A percentile compares a stretch with the other conserved stretches of the same genome.
Evolutionary conservation across 1,284 basidiomycete genomes (phyloP).

Genomic region (Wallemia mellicola): DNA sequence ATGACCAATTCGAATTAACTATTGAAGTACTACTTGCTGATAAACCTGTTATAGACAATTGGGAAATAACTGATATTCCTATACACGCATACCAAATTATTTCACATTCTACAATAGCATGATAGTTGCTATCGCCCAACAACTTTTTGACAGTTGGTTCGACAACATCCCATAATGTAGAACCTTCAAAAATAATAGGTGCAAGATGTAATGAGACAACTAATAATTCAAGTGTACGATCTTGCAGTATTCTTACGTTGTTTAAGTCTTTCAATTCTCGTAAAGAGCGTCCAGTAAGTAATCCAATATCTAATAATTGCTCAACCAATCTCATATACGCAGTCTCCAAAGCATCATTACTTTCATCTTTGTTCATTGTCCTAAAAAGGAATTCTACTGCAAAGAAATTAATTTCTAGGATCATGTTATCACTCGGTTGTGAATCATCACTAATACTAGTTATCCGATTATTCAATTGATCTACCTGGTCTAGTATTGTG

Average conservation of each 20-base stretch:
- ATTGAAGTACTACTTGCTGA: slow-evolving; percentile 4
- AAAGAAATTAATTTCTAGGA: slow-evolving; percentile 28
- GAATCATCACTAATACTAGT: not conserved
- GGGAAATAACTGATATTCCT: slow-evolving; percentile 39
- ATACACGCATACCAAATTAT: slow-evolving; percentile 40
- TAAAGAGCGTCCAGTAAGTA: slow-evolving; percentile 20
- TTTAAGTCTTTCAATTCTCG: slow-evolving; percentile 15
- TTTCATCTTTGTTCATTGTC: not conserved
- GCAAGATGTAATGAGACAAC: slow-evolving; percentile 30
- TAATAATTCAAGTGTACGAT: slow-evolving; percentile 38
- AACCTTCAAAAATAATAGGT: slow-evolving; percentile 7
- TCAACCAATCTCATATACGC: slow-evolving; percentile 19
- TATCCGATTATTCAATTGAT: not conserved
- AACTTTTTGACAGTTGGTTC: slow-evolving; percentile 6
- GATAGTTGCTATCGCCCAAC: slow-evolving; percentile 2
- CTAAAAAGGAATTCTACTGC: slow-evolving; percentile 27
- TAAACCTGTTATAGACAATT: slow-evolving; percentile 37
- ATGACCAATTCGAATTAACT: slow-evolving; percentile 8
- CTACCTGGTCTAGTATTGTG: not conserved
- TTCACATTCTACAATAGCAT: slow-evolving; percentile 29
- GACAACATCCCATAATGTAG: slow-evolving; percentile 9
- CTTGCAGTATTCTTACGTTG: slow-evolving; percentile 16
- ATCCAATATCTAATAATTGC: slow-evolving; percentile 25
- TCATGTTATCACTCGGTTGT: slow-evolving; percentile 10
- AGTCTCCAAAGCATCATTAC: not conserved